Percentiles rank a stretch among this genome's conserved stretches.
Evolutionary conservation across 2,329 filamentous ascomycete species (phyloP).

Genomic region (Drechslerella coelobrocha): DNA sequence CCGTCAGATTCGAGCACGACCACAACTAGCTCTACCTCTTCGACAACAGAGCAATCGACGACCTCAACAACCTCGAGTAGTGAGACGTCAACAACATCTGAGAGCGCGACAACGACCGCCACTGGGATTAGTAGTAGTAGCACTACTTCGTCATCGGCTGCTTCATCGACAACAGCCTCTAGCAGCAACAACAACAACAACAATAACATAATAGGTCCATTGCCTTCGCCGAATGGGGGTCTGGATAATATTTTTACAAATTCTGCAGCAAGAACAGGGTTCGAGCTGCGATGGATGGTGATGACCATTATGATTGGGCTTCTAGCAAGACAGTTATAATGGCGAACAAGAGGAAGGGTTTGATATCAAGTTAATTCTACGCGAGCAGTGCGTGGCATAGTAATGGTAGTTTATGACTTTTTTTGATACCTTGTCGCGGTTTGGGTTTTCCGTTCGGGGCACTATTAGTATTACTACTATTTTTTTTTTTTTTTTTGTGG

Average conservation of each 20-base stretch:
- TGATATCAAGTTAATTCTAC: slow-evolving; percentile 3
- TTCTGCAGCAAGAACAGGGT: neutral
- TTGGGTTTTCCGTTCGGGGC: neutral
- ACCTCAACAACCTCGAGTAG: slow-evolving; percentile 3
- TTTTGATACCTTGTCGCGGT: neutral
- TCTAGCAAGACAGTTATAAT: slow-evolving; percentile 20
- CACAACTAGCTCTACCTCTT: slow-evolving; percentile 2
- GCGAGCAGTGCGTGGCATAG: neutral
- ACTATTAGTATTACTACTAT: too few species aligned
- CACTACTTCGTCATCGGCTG: neutral
- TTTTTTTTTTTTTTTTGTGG: slow-evolving; percentile 7
- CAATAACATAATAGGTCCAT: slow-evolving; percentile 13
- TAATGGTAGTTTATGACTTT: neutral
- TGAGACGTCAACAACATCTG: neutral
- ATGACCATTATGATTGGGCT: slow-evolving; percentile 16
- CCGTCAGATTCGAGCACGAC: neutral
- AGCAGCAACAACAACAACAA: slow-evolving; percentile 1
- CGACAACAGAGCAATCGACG: slow-evolving; percentile 5
- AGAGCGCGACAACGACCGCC: neutral
- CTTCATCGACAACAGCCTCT: slow-evolving; percentile 8
- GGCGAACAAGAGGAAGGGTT: neutral
- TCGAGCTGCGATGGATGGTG: neutral
- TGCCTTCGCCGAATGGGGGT: slow-evolving; percentile 42
- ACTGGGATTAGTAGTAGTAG: slow-evolving; percentile 3
- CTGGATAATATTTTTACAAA: slow-evolving; percentile 45